Percentiles rank a stretch among this genome's conserved stretches.
phyloP scores from a whole-genome alignment of 1,284 basidiomycete species.

The Rhodotorula sp. region DNA sequence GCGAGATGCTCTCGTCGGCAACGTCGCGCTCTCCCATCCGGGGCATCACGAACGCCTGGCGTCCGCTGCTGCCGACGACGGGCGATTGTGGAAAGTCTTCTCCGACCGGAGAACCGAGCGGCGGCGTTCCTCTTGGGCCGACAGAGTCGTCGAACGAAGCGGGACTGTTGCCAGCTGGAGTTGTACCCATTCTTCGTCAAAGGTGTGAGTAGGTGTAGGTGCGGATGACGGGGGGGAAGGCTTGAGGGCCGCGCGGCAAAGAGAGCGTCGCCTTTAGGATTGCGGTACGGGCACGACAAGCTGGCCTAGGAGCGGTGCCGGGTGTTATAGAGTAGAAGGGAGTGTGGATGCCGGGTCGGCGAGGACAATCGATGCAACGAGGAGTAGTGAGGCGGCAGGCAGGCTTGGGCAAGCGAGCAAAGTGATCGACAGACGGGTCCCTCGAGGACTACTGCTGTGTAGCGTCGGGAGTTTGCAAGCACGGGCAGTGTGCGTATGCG shows the following conservation, averaged over 20 bases:
- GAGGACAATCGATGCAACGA: not conserved
- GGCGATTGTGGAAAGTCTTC: not conserved
- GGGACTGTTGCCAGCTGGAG: no score
- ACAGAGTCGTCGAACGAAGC: not conserved
- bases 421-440: not conserved
- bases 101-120: not conserved
- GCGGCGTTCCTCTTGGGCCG: not conserved
- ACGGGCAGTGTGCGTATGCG: not conserved
- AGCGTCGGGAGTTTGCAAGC: not conserved
- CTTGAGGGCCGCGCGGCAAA: no score
- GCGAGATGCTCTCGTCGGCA: constrained; percentile 1
- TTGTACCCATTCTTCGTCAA: no score
- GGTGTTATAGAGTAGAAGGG: not conserved
- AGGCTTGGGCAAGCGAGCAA: not conserved
- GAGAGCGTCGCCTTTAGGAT: no score
- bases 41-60: not conserved
- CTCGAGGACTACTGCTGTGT: not conserved
- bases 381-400: not conserved
- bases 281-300: not conserved
- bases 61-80: not conserved
- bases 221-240: no score
- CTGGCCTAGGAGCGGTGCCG: not conserved
- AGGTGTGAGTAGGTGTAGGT: no score
- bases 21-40: not conserved
- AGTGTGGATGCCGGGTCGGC: constrained; percentile 22